A percentile compares a stretch with the other conserved stretches of the same genome.
Evolutionary conservation across 306 rosid genomes (phyloP).

Genomic region (Castanospermum australe): DNA sequence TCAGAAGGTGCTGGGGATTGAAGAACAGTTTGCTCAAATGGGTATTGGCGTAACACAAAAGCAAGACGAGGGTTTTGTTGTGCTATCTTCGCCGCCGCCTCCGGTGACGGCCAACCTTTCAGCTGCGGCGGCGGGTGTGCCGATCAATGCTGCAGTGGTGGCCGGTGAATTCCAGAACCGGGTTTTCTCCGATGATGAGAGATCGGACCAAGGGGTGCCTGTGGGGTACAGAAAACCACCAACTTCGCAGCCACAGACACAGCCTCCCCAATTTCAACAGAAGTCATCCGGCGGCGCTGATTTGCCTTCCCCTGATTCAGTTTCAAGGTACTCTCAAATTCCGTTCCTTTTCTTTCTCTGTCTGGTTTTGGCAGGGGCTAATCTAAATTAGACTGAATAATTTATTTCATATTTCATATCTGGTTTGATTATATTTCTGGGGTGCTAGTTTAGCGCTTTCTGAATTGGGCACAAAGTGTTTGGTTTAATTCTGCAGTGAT

Average conservation of each 20-base stretch:
- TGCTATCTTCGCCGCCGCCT: conserved; percentile 58
- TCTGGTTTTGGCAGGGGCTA: background rate
- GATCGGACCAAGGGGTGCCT: conserved; percentile 68
- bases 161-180: conserved; percentile 44
- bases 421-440: background rate
- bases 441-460: background rate
- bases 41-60: conserved; percentile 36
- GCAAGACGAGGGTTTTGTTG: conserved; percentile 53
- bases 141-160: conserved; percentile 27
- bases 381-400: background rate
- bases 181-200: conserved; percentile 62
- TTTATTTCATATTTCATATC: background rate
- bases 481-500: conserved; percentile 51
- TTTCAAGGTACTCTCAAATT: conserved; percentile 53
- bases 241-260: conserved; percentile 33
- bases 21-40: conserved; percentile 74
- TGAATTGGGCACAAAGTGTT: background rate
- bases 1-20: conserved; percentile 64
- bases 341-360: background rate
- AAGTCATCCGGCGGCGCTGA: conserved; percentile 52
- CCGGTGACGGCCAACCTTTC: conserved; percentile 37
- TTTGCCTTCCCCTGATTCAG: conserved; percentile 73
- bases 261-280: conserved; percentile 51
- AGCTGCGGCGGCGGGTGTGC: conserved; percentile 17
- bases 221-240: conserved; percentile 41